Percentiles rank a stretch among this genome's conserved stretches.
Evolutionary conservation across 768 basidiomycete genomes (phyloP).

Genomic region (Macrocybe gigantea): DNA sequence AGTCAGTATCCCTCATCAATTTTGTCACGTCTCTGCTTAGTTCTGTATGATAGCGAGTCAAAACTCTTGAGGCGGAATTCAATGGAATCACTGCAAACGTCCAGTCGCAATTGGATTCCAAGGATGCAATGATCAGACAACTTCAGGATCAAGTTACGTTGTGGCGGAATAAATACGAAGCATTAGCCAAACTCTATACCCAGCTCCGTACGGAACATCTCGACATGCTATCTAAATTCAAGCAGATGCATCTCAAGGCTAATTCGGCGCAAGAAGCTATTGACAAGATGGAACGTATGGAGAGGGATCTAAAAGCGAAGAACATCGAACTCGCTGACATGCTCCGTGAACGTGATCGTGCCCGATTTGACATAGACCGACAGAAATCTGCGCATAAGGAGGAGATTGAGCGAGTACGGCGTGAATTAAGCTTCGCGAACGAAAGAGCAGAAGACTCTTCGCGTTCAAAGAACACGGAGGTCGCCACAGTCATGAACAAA

Average conservation of each 20-base stretch:
- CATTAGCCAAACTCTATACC: constrained; percentile 96
- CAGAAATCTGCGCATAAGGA: constrained; percentile 94
- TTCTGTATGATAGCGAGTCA: constrained; percentile 64
- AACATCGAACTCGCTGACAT: constrained; percentile 98
- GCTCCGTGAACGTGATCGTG: constrained; percentile 95
- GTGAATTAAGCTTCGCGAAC: constrained; percentile 91
- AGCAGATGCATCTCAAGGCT: constrained; percentile 95
- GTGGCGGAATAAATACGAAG: constrained; percentile 99
- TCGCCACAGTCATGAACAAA: constrained; percentile 80
- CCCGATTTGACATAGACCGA: constrained; percentile 91
- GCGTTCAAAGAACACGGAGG: constrained; percentile 89
- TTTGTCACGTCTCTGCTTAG: constrained; percentile 1
- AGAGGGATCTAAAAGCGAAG: constrained; percentile 96
- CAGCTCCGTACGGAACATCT: constrained; percentile 96
- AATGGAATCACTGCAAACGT: constrained; percentile 69
- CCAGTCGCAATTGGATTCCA: constrained; percentile 79
- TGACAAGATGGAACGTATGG: constrained; percentile 98
- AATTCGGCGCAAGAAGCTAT: constrained; percentile 98
- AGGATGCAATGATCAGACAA: constrained; percentile 93
- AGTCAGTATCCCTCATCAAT: constrained; percentile 37
- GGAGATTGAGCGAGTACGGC: constrained; percentile 85
- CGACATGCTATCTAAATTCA: constrained; percentile 95
- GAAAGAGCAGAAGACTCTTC: constrained; percentile 96
- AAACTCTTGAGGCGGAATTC: constrained; percentile 90
- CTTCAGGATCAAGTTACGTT: constrained; percentile 94